phyloP scores from a whole-genome alignment of 345 rosid genomes.

The Balakata baccata region DNA sequence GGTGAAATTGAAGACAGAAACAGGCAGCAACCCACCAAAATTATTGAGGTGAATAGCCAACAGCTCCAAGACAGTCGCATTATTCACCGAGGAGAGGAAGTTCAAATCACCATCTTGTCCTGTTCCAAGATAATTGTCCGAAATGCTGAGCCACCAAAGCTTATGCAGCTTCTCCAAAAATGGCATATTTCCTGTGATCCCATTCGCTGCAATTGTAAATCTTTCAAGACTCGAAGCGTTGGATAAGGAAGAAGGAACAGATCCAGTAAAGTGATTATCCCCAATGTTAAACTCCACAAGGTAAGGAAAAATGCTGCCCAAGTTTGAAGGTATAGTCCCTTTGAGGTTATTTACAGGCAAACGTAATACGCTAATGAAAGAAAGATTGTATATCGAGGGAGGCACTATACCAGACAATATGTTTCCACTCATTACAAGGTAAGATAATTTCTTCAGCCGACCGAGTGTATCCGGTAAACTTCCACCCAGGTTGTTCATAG shows the following conservation, averaged over 20 bases:
- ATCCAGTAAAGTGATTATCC: constrained; percentile 17
- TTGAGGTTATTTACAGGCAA: constrained; percentile 1
- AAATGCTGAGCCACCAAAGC: constrained; percentile 17
- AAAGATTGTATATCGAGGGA: constrained; percentile 27
- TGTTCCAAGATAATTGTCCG: constrained; percentile 14
- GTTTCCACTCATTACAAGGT: not conserved
- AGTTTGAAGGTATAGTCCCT: constrained; percentile 1
- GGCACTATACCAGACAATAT: constrained; percentile 22
- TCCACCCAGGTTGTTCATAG: not conserved
- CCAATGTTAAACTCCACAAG: constrained; percentile 3
- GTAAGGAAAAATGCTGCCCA: constrained; percentile 3
- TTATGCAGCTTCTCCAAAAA: constrained; percentile 13
- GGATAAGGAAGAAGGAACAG: constrained; percentile 9
- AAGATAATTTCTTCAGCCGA: not conserved
- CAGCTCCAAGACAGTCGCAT: constrained; percentile 9
- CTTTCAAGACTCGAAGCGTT: constrained; percentile 14
- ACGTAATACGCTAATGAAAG: constrained; percentile 3
- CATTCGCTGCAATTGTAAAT: constrained; percentile 12
- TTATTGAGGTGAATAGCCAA: not conserved
- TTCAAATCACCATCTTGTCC: constrained; percentile 7
- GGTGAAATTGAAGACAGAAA: constrained; percentile 10
- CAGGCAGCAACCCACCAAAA: constrained; percentile 15
- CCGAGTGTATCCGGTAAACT: constrained; percentile 21
- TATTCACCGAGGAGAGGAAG: constrained; percentile 9
- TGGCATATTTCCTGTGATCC: constrained; percentile 3